Base-by-base conservation (phyloP, 805 yeast species). In the Ogataea glucozyma region DNA sequence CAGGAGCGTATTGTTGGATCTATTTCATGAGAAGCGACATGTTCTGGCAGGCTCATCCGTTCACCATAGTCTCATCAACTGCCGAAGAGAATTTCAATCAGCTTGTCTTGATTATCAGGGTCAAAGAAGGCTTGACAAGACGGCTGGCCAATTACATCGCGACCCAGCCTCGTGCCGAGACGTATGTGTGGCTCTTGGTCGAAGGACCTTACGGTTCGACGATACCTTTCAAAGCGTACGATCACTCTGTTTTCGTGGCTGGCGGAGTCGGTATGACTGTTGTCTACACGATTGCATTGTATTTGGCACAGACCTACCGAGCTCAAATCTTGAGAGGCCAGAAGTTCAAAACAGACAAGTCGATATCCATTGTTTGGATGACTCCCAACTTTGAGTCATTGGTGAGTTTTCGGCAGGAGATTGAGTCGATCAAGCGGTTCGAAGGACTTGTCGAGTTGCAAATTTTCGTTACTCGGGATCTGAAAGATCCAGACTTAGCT, bases 41-140 rank as follows among this genome's bases (percentile, higher is more conserved):
- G 52, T 76, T 79, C 53, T 77, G 83, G 78, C 83, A 82, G 52
- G 79, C 86, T 1, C 88, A 82, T 58, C 88, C 88, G 3, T 82
- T 82, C 51, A 79, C 86, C 0, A 66, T 75, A 14, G 66, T 76
- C 13, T 71, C 75, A 14, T 59, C 73, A 0, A 64, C 59, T 5
- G 61, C 62, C 7, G 71, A 65, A 10, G 64, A 68, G 13, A 70
- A 78, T 29, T 68, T 72, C 44, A 73, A 74, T 39, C 66, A 64
- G 43, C 41, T 65, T 33, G 61, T 61, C 22, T 68, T 81, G 38
- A 63, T 70, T 39, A 64, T 78, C 36, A 73, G 74, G 54, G 74
- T 75, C 4, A 75, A 80, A 49, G 70, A 70, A 10, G 87, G 86
- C 3, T 61, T 77, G 46, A 78, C 85, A 2, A 62, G 65, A 43